phyloP scores from a whole-genome alignment of 1,139 yeast genomes.

The Hemisphaericaspora subhashii region DNA sequence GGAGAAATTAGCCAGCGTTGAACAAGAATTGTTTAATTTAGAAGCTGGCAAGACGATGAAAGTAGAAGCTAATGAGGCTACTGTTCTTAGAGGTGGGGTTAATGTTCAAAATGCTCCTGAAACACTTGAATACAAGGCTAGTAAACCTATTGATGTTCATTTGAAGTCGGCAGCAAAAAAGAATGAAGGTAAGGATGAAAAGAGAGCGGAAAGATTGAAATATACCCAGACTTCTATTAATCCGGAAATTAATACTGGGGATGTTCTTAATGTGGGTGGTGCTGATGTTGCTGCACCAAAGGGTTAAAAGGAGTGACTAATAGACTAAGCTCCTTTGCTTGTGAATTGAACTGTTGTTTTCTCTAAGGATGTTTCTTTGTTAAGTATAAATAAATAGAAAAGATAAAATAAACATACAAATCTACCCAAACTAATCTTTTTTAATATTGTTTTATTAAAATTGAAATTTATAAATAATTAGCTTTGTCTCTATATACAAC shows the following conservation, averaged over 20 bases:
- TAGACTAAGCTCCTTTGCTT: too few species aligned
- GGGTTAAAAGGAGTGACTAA: too few species aligned
- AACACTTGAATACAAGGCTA: conserved; percentile 38
- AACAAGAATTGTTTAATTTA: conserved; percentile 38
- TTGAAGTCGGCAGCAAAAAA: conserved; percentile 14
- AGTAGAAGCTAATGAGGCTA: conserved; percentile 46
- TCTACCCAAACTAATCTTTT: not conserved
- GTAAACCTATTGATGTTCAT: conserved; percentile 26
- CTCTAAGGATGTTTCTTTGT: too few species aligned
- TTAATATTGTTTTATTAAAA: not conserved
- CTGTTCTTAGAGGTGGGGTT: conserved; percentile 48
- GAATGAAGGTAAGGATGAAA: conserved; percentile 26
- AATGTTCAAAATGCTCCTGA: conserved; percentile 40
- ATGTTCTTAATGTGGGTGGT: conserved; percentile 41
- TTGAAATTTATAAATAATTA: conserved; percentile 2
- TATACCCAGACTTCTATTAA: conserved; percentile 45
- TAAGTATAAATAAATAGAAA: too few species aligned
- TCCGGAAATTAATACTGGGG: conserved; percentile 41
- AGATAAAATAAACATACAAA: too few species aligned
- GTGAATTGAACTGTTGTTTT: too few species aligned
- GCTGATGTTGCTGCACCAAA: conserved; percentile 5
- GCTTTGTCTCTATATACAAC: conserved; percentile 5
- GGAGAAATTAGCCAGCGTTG: conserved; percentile 41
- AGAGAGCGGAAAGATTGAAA: conserved; percentile 15
- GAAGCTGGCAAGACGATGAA: conserved; percentile 41